Conservation (phyloP, 805 yeast species). For the Lipomyces yamadae region DNA sequence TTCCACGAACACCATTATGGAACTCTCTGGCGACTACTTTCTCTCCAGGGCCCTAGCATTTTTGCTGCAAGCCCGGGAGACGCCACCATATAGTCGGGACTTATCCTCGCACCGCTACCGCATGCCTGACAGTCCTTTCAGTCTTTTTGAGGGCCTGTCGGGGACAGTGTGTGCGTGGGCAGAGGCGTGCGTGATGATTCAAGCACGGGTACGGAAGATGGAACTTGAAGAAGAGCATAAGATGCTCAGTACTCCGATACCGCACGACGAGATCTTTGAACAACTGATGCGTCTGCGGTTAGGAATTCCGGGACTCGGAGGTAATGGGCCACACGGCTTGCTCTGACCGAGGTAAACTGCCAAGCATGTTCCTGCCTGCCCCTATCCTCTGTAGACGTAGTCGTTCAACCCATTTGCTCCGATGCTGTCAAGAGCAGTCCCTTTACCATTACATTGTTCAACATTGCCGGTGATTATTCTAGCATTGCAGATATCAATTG, state of each 20-base stretch:
- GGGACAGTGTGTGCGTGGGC: constrained; percentile 5
- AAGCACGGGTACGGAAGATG: constrained; percentile 1
- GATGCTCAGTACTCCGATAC: not conserved
- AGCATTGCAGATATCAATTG: too few relatives aligned
- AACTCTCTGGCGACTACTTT: constrained; percentile 6
- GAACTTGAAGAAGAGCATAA: not conserved
- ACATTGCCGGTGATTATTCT: too few relatives aligned
- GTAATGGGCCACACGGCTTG: not conserved
- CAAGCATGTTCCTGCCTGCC: not conserved
- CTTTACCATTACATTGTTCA: too few relatives aligned
- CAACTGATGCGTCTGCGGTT: not conserved
- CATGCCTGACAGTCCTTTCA: not conserved
- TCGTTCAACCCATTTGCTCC: too few relatives aligned
- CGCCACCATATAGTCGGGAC: not conserved
- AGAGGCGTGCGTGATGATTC: not conserved
- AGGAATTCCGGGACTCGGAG: constrained; percentile 7
- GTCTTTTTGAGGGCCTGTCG: constrained; percentile 6
- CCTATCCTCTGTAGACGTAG: not conserved
- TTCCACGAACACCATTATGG: not conserved
- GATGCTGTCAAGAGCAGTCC: too few relatives aligned
- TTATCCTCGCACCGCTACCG: not conserved
- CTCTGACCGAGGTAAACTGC: too few relatives aligned
- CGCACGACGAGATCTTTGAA: not conserved
- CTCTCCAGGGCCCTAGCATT: not conserved
- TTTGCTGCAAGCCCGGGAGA: constrained; percentile 1